These are phyloP conservation scores for Aspergillus conjunctus DNA, from an alignment of 495 filamentous ascomycete species.

Conservation along the genomic window DNA sequence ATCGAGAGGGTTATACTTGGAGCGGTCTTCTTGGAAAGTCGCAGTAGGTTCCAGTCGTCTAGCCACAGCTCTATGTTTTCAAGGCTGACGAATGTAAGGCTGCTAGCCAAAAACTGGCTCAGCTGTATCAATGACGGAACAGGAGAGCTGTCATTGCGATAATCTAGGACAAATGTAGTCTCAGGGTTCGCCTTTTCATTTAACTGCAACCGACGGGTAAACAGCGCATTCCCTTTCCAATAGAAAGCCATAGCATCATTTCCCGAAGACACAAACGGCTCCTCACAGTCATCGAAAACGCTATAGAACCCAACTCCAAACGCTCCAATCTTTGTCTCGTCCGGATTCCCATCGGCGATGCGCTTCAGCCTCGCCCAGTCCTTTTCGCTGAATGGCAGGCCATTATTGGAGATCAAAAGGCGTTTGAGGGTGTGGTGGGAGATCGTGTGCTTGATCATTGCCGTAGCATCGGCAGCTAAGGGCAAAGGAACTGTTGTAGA, in stretches of 20 bases:
- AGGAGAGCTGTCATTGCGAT: constrained; percentile 81
- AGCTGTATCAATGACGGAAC: constrained; percentile 82
- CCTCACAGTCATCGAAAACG: constrained; percentile 97
- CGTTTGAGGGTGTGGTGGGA: constrained; percentile 80
- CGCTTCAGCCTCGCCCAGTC: constrained; percentile 94
- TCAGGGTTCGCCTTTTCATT: constrained; percentile 63
- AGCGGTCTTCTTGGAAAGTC: constrained; percentile 78
- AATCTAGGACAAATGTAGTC: constrained; percentile 91
- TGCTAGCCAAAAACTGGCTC: constrained; percentile 89
- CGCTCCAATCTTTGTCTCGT: constrained; percentile 97
- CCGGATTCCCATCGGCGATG: constrained; percentile 97
- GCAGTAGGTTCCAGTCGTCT: constrained; percentile 79
- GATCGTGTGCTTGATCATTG: constrained; percentile 78
- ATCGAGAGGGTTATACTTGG: constrained; percentile 71
- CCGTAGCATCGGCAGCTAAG: constrained; percentile 62
- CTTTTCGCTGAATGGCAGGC: constrained; percentile 76
- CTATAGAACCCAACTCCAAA: constrained; percentile 99
- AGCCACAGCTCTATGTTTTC: constrained; percentile 86
- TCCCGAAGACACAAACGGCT: constrained; percentile 92
- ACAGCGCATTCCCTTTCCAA: constrained; percentile 95
- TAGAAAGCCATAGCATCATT: constrained; percentile 95
- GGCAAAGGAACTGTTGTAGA: constrained; percentile 76
- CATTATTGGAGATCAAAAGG: constrained; percentile 87
- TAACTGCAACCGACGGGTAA: constrained; percentile 78
- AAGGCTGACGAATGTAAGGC: constrained; percentile 92